Evolutionary conservation across 345 rosid species (phyloP).

Genomic region (Xanthoceras sorbifolium): DNA sequence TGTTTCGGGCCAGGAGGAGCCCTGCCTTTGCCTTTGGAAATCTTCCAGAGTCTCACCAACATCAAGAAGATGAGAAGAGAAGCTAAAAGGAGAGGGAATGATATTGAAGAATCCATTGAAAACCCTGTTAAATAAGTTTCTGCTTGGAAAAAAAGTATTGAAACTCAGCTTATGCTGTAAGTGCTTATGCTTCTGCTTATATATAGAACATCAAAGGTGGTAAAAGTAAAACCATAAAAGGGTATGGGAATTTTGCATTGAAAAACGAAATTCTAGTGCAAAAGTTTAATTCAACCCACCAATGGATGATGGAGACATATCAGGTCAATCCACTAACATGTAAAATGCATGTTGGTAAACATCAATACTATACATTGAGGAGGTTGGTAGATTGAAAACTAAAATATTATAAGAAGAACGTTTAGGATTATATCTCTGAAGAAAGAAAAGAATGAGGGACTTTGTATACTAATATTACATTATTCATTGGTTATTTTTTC

Average conservation of each 20-base stretch:
- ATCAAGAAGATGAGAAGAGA: constrained; percentile 13
- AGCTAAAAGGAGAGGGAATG: constrained; percentile 14
- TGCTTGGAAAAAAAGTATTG: not conserved
- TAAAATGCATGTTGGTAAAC: not conserved
- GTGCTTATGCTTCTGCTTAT: not conserved
- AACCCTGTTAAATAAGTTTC: not conserved
- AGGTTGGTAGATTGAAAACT: not conserved
- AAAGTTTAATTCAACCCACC: not conserved
- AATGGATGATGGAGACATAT: not conserved
- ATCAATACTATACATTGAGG: not conserved
- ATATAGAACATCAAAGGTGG: not conserved
- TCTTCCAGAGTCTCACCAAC: constrained; percentile 1
- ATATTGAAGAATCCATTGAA: constrained; percentile 5
- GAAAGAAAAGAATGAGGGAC: not conserved
- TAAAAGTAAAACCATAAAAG: not conserved
- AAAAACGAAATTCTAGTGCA: no score
- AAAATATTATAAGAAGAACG: not conserved
- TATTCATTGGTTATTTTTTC: no score
- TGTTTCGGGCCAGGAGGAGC: constrained; percentile 24
- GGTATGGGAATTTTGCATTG: not conserved
- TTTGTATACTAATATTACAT: no score
- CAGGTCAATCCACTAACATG: not conserved
- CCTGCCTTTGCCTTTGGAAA: not conserved
- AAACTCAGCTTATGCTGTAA: not conserved
- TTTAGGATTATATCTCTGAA: no score